A percentile compares a stretch with the other conserved stretches of the same genome.
phyloP scores from a whole-genome alignment of 2,329 filamentous ascomycete genomes.

The Microascus cirrosus region DNA sequence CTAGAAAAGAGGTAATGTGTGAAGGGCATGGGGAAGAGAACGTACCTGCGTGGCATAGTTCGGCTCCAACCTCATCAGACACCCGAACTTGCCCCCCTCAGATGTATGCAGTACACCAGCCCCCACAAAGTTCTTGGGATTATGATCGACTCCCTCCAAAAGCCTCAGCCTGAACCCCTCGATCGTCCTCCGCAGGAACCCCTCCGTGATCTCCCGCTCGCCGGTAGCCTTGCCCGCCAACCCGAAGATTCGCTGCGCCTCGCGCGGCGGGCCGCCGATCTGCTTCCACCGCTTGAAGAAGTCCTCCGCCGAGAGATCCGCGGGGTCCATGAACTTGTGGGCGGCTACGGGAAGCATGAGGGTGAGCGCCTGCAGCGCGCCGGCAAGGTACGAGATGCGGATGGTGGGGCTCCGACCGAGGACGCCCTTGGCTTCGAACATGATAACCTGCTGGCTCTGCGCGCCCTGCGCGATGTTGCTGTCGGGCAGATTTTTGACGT shows the following conservation, averaged over 20 bases:
- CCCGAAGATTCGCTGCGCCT: slow-evolving; percentile 80
- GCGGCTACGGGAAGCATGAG: slow-evolving; percentile 78
- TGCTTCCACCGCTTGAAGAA: slow-evolving; percentile 99
- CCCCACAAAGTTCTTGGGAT: slow-evolving; percentile 86
- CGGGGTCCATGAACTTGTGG: slow-evolving; percentile 95
- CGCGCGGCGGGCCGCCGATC: slow-evolving; percentile 78
- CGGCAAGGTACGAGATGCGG: slow-evolving; percentile 86
- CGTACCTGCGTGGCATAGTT: slow-evolving; percentile 86
- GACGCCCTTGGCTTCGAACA: slow-evolving; percentile 77
- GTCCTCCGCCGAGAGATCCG: slow-evolving; percentile 76
- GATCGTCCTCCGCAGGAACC: slow-evolving; percentile 61
- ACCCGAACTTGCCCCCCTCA: slow-evolving; percentile 84
- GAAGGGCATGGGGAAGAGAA: slow-evolving; percentile 7
- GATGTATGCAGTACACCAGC: slow-evolving; percentile 76
- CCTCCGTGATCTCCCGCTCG: slow-evolving; percentile 54
- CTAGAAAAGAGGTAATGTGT: neutral
- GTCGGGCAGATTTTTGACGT: slow-evolving; percentile 81
- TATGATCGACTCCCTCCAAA: slow-evolving; percentile 78
- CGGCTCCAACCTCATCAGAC: slow-evolving; percentile 84
- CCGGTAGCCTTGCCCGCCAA: slow-evolving; percentile 38
- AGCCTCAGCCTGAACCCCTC: slow-evolving; percentile 86
- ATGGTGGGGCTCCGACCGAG: slow-evolving; percentile 84
- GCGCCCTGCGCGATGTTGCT: slow-evolving; percentile 62
- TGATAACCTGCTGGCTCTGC: slow-evolving; percentile 86
- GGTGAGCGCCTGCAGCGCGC: slow-evolving; percentile 84